Base-by-base conservation (phyloP, 1,284 basidiomycete species). In the Baeospora myosura region DNA sequence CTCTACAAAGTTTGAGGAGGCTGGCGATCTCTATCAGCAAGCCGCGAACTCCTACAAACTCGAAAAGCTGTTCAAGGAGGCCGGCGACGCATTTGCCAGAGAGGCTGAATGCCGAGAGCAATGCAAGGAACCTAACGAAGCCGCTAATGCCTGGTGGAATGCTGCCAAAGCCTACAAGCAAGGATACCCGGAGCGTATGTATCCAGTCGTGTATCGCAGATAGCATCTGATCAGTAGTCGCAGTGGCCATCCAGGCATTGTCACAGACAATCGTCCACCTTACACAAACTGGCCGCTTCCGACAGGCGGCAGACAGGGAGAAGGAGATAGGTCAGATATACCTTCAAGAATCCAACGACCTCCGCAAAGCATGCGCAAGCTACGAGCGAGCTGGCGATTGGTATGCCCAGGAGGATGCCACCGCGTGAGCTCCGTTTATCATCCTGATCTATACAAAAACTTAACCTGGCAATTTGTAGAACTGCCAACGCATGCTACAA, bases 111-210 rank as follows among this genome's bases (percentile, higher is more conserved):
- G 91, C 61, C 78, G 91, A 49, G 81, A 92, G 64, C 82, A 84
- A 52, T 83, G 79, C 54, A 81, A 86, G 43, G 93, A 96, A 65
- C 66, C 63, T 35, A 91, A 89, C 50, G 94, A 96, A 52, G 92
- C 93, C n/a, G 87, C 91, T 25, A 94, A 94, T 59, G 91, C 92
- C 12, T 97, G 87, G 81, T 95, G 93, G 88, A 94, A 94, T 57
- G 92, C 94, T 16, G 82, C 88, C 26, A 97, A 96, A 68, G 82
- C 87, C 20, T 97, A 88, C 70, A 97, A 96, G 71, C 78, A 86
- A 63, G 81, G 79, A 14, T 79, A 76, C 58, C 90, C 91, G 8
- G 83, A 88, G 51, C 69, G 92, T 94, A 56, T 60, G 82, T 66
- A 6, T 23, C 32, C 47, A n/a, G n/a, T n/a, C n/a, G 24, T 23